phyloP scores from a whole-genome alignment of 2,329 filamentous ascomycete genomes.

The Proliferodiscus dingleyae region DNA sequence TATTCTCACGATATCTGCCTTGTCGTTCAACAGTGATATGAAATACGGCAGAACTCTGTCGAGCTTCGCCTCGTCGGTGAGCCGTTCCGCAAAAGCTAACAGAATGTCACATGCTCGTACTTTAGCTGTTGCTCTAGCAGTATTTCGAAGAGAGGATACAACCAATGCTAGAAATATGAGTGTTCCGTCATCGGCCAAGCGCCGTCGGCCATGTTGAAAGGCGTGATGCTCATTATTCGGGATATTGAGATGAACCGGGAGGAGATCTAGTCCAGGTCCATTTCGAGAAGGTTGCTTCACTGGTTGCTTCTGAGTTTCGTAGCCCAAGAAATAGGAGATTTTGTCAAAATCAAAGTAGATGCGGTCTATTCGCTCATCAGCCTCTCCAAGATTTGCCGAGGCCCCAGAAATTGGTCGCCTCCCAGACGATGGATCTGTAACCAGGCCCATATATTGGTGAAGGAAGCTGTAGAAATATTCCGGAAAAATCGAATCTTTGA shows the following conservation, averaged over 20 bases:
- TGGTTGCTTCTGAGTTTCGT: slow-evolving; percentile 44
- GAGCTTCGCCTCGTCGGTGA: slow-evolving; percentile 93
- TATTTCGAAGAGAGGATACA: slow-evolving; percentile 83
- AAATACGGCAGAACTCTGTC: slow-evolving; percentile 90
- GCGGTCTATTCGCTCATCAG: slow-evolving; percentile 89
- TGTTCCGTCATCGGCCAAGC: slow-evolving; percentile 77
- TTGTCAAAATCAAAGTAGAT: slow-evolving; percentile 96
- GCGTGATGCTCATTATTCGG: slow-evolving; percentile 76
- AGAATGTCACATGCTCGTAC: slow-evolving; percentile 87
- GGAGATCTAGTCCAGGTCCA: slow-evolving; percentile 55
- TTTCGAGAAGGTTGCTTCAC: slow-evolving; percentile 36
- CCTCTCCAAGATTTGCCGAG: slow-evolving; percentile 71
- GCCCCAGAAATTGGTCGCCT: slow-evolving; percentile 65
- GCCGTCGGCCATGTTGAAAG: slow-evolving; percentile 49
- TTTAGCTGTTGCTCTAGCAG: slow-evolving; percentile 80
- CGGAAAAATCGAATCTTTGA: slow-evolving; percentile 87
- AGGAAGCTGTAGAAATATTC: slow-evolving; percentile 97
- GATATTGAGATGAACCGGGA: slow-evolving; percentile 80
- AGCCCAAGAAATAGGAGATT: slow-evolving; percentile 89
- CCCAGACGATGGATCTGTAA: slow-evolving; percentile 84
- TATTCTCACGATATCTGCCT: slow-evolving; percentile 77
- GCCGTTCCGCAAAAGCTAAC: slow-evolving; percentile 80
- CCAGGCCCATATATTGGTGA: slow-evolving; percentile 94
- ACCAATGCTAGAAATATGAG: slow-evolving; percentile 87
- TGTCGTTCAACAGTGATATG: slow-evolving; percentile 75